Conservation (phyloP, 2,329 filamentous ascomycete genomes). For the Pseudogymnoascus sp. region DNA sequence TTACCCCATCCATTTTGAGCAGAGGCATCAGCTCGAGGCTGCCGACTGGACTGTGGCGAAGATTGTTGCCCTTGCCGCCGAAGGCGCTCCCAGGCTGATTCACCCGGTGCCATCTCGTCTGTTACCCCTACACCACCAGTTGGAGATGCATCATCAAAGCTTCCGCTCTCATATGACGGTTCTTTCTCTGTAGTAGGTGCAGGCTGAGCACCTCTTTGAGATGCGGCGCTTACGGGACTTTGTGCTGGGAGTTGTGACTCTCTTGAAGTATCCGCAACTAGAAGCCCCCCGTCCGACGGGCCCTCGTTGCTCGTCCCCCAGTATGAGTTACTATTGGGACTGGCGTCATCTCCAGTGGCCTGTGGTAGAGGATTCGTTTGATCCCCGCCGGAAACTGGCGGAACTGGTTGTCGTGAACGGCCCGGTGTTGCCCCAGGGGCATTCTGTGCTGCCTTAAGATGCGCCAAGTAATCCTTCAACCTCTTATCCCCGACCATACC, state of each 20-base stretch:
- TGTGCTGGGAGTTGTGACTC: not conserved
- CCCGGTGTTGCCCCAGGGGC: conserved; percentile 3
- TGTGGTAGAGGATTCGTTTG: not conserved
- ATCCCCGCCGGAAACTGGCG: not conserved
- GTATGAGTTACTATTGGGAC: conserved; percentile 22
- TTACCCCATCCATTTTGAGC: not conserved
- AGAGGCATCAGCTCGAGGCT: not conserved
- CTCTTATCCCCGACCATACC: conserved; percentile 23
- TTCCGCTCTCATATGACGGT: not conserved
- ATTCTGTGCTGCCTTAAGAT: conserved; percentile 8
- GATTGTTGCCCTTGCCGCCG: conserved; percentile 13
- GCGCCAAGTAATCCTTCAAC: conserved; percentile 19
- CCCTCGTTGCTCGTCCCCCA: conserved; percentile 10
- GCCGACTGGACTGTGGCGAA: not conserved
- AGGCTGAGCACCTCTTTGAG: not conserved
- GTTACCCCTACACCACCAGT: conserved; percentile 19
- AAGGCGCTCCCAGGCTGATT: conserved; percentile 29
- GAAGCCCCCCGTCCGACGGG: not conserved
- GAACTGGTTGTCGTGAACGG: conserved; percentile 10
- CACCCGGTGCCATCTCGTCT: conserved; percentile 13
- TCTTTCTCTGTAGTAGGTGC: not conserved
- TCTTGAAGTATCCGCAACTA: not conserved
- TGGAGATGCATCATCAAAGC: conserved; percentile 26
- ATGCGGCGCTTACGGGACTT: not conserved
- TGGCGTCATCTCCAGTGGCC: conserved; percentile 20